Evolutionary conservation across 352 stramenopile genomes (phyloP).

Genomic region (Globisporangium orthogonon): DNA sequence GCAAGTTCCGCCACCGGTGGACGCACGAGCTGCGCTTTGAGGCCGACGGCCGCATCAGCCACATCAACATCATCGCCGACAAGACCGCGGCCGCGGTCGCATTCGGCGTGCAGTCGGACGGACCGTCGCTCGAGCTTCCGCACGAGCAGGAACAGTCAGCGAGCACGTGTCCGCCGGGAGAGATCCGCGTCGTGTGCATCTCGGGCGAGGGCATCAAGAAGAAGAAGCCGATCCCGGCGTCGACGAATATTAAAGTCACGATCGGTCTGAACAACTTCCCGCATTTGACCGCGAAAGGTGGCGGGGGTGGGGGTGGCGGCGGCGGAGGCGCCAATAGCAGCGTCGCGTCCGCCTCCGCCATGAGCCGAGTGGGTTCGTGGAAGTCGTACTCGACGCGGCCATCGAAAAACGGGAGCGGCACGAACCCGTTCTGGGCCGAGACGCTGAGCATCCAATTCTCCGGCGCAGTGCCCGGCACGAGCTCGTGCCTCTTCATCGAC

Average conservation of each 20-base stretch:
- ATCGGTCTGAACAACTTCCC: constrained; percentile 72
- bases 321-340: constrained; percentile 7
- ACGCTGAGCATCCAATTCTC: constrained; percentile 73
- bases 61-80: constrained; percentile 85
- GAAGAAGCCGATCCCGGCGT: constrained; percentile 39
- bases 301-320: constrained; percentile 8
- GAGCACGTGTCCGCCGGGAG: constrained; percentile 64
- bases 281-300: constrained; percentile 45
- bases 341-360: constrained; percentile 29
- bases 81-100: constrained; percentile 70
- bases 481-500: constrained; percentile 64
- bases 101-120: constrained; percentile 56
- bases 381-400: constrained; percentile 60
- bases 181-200: constrained; percentile 80
- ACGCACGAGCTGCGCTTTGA: constrained; percentile 81
- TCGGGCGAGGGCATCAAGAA: constrained; percentile 46
- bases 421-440: constrained; percentile 71
- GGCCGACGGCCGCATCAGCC: constrained; percentile 68
- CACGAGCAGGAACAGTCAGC: constrained; percentile 55
- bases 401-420: constrained; percentile 42
- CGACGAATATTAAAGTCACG: constrained; percentile 46
- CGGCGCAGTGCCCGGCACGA: constrained; percentile 68
- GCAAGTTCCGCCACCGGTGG: constrained; percentile 78
- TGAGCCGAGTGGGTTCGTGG: constrained; percentile 44
- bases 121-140: constrained; percentile 48